Percentiles rank a stretch among this genome's conserved stretches.
phyloP scores from a whole-genome alignment of 2,329 filamentous ascomycete genomes.

The Nigrograna mackinnonii region DNA sequence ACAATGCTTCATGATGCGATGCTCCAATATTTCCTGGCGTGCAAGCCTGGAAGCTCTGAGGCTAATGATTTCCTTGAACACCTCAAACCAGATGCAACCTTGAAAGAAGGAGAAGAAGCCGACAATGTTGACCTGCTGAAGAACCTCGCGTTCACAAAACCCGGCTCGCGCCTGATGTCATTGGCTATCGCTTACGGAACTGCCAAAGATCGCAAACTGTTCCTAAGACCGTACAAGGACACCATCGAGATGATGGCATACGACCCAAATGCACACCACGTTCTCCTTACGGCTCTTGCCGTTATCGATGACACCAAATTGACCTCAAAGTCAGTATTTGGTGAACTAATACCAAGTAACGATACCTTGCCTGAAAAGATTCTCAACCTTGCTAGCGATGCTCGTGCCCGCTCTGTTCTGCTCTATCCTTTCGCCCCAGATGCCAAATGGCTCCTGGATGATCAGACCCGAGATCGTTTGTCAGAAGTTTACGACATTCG shows the following conservation, averaged over 20 bases:
- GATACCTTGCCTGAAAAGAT: slow-evolving; percentile 65
- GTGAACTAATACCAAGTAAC: slow-evolving; percentile 70
- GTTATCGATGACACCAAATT: slow-evolving; percentile 94
- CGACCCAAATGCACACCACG: slow-evolving; percentile 75
- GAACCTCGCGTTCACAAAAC: slow-evolving; percentile 94
- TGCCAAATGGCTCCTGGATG: slow-evolving; percentile 63
- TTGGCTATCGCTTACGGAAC: slow-evolving; percentile 80
- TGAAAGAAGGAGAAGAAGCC: slow-evolving; percentile 56
- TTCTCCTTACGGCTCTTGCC: slow-evolving; percentile 86
- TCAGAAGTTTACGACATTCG: slow-evolving; percentile 79
- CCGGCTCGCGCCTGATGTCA: slow-evolving; percentile 80
- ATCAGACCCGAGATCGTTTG: slow-evolving; percentile 70
- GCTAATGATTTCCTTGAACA: slow-evolving; percentile 86
- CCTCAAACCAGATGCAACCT: slow-evolving; percentile 84
- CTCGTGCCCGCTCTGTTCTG: slow-evolving; percentile 67
- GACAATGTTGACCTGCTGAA: slow-evolving; percentile 72
- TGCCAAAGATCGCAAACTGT: slow-evolving; percentile 90
- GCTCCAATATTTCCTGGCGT: slow-evolving; percentile 91
- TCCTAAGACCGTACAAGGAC: slow-evolving; percentile 89
- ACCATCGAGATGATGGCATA: slow-evolving; percentile 83
- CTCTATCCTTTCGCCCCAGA: slow-evolving; percentile 77
- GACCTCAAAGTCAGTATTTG: slow-evolving; percentile 81
- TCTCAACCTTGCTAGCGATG: slow-evolving; percentile 66
- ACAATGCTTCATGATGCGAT: slow-evolving; percentile 98
- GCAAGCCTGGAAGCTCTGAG: slow-evolving; percentile 76